Conservation (phyloP, 352 stramenopile species). For the Phytophthora capsici region DNA sequence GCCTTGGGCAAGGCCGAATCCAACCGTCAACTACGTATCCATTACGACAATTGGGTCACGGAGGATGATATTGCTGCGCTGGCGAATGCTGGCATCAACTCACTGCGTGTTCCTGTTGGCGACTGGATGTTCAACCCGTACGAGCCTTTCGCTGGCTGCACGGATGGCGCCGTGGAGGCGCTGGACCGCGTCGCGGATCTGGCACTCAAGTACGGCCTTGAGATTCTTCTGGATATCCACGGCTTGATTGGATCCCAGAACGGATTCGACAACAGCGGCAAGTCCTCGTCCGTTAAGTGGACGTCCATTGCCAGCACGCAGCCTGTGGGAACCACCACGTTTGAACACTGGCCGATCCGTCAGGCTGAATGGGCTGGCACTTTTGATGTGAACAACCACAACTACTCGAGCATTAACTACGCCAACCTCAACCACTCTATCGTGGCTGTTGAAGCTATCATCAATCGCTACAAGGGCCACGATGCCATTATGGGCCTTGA, state of each 20-base stretch:
- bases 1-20: conserved; percentile 88
- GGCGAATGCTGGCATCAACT: conserved; percentile 75
- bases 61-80: conserved; percentile 92
- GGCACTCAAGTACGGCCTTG: conserved; percentile 86
- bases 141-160: conserved; percentile 93
- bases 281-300: conserved; percentile 91
- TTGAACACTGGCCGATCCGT: conserved; percentile 95
- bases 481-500: conserved; percentile 93
- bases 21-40: conserved; percentile 92
- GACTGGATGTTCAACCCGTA: conserved; percentile 97
- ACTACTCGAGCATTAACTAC: conserved; percentile 93
- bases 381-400: conserved; percentile 88
- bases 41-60: conserved; percentile 96
- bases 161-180: conserved; percentile 91
- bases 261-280: conserved; percentile 96
- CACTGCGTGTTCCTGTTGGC: conserved; percentile 91
- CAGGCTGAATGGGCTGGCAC: conserved; percentile 92
- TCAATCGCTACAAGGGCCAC: conserved; percentile 90
- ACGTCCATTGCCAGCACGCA: conserved; percentile 83
- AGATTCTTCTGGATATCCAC: conserved; percentile 94
- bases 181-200: conserved; percentile 91
- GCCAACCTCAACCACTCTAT: conserved; percentile 93
- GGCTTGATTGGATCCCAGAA: conserved; percentile 94
- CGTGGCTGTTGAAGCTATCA: conserved; percentile 88
- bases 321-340: conserved; percentile 88